Conservation (phyloP, 257 asterid genomes). For the Capsicum rhomboideum region DNA sequence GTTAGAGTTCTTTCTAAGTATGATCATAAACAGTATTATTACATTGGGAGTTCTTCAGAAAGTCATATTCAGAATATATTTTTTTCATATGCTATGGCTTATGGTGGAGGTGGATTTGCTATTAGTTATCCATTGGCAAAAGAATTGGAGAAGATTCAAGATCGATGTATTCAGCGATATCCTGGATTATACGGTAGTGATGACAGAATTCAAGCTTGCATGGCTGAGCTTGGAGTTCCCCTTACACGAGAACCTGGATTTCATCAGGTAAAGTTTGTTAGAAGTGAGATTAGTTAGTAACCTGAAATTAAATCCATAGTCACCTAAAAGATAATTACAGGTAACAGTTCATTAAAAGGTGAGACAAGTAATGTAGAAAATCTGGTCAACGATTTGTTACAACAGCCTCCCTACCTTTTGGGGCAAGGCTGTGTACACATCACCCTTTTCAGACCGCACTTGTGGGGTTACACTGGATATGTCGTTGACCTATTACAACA, state of each 20-base stretch:
- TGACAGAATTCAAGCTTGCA: conserved; percentile 81
- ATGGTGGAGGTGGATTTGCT: conserved; percentile 89
- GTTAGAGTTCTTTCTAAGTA: conserved; percentile 55
- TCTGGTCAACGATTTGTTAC: neutral
- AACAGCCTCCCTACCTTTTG: neutral
- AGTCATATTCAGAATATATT: conserved; percentile 74
- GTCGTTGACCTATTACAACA: neutral
- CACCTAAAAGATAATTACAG: neutral
- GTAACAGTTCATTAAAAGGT: neutral
- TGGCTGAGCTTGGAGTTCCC: conserved; percentile 88
- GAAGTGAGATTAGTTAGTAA: neutral
- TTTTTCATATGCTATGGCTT: conserved; percentile 75
- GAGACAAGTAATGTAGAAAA: neutral
- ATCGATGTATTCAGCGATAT: conserved; percentile 60
- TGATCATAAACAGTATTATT: conserved; percentile 58
- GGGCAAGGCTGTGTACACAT: too few relatives aligned
- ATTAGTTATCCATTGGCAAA: conserved; percentile 77
- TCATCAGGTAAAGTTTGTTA: conserved; percentile 45
- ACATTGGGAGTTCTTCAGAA: conserved; percentile 74
- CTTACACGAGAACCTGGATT: conserved; percentile 68
- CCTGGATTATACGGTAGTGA: conserved; percentile 77
- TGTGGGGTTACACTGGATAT: too few relatives aligned
- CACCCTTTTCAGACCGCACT: too few relatives aligned
- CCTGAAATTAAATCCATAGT: neutral
- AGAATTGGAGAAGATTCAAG: conserved; percentile 77